Conservation (phyloP, 441 rosid genomes). For the Pelargonium fulgidum region DNA sequence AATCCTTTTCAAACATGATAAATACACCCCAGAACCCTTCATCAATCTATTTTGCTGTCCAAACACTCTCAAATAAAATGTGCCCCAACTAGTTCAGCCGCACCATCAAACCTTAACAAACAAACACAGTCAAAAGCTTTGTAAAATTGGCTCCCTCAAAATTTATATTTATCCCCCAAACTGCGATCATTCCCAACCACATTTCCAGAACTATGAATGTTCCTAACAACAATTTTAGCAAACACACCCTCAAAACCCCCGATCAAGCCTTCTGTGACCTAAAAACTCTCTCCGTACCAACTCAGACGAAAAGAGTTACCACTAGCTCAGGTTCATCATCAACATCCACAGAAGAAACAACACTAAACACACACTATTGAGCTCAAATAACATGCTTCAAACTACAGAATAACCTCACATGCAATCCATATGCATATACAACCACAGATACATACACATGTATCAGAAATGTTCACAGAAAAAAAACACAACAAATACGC, state of each 20-base stretch:
- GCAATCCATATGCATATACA: neutral
- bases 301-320: neutral
- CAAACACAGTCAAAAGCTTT: no score
- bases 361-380: neutral
- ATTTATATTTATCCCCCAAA: neutral
- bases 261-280: neutral
- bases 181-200: neutral
- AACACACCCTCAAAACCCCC: neutral
- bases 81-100: no score
- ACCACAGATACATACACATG: neutral
- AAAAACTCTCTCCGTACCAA: neutral
- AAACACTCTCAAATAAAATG: no score
- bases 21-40: no score
- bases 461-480: neutral
- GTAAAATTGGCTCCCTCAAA: neutral
- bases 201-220: neutral
- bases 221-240: neutral
- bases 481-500: neutral
- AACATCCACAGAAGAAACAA: neutral
- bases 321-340: neutral
- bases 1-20: no score
- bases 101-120: no score
- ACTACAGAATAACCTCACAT: neutral
- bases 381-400: neutral
- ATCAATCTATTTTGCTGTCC: no score